Percentiles rank a stretch among this genome's conserved stretches.
Conservation (phyloP, 805 yeast genomes). For the Saccharomycopsis sp. region DNA sequence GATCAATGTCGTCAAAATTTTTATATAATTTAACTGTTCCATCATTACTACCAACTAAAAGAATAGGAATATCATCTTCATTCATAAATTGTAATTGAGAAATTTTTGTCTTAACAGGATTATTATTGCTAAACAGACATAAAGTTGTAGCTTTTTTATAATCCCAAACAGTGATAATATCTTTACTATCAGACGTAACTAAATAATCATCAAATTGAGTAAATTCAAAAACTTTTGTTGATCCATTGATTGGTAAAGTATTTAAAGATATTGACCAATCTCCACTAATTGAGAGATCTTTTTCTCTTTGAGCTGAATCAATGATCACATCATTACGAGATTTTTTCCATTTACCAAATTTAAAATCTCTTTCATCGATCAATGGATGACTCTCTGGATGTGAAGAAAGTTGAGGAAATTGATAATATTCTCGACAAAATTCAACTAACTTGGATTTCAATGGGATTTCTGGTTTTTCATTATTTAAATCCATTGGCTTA, state of each 20-base stretch:
- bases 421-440: conserved; percentile 80
- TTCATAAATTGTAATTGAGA: conserved; percentile 80
- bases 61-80: conserved; percentile 83
- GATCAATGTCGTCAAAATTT: conserved; percentile 48
- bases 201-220: conserved; percentile 85
- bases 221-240: conserved; percentile 69
- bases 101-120: conserved; percentile 79
- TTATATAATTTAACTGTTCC: conserved; percentile 87
- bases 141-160: conserved; percentile 58
- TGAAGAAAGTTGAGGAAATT: conserved; percentile 63
- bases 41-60: conserved; percentile 85
- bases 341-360: conserved; percentile 54
- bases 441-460: conserved; percentile 56
- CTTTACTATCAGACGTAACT: conserved; percentile 74
- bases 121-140: conserved; percentile 68
- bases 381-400: conserved; percentile 15
- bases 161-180: conserved; percentile 77
- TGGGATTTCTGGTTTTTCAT: conserved; percentile 37
- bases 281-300: conserved; percentile 70
- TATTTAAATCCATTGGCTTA: conserved; percentile 22
- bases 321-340: conserved; percentile 81
- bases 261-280: conserved; percentile 66
- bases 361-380: conserved; percentile 16
- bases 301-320: conserved; percentile 83
- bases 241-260: conserved; percentile 60